Conservation (phyloP, 495 filamentous ascomycete genomes). For the Platismatia glauca region DNA sequence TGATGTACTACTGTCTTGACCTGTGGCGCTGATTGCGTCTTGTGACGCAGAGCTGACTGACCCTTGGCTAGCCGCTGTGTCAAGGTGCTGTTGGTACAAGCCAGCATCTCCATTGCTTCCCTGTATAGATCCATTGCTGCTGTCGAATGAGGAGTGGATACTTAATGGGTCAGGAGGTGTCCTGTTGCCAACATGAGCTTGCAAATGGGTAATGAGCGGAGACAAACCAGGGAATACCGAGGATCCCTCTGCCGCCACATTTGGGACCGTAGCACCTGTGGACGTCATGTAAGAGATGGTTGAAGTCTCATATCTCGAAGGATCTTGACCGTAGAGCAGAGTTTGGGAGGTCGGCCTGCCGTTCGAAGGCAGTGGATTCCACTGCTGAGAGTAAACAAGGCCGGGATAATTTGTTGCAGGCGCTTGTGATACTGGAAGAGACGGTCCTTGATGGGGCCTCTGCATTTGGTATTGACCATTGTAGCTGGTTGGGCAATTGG, state of each 20-base stretch:
- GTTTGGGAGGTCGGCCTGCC: neutral
- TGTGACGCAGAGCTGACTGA: conserved; percentile 11
- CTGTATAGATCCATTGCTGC: conserved; percentile 5
- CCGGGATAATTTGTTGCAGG: conserved; percentile 3
- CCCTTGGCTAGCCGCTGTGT: conserved; percentile 9
- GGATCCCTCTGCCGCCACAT: conserved; percentile 6
- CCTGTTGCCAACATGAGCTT: conserved; percentile 24
- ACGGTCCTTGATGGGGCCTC: conserved; percentile 12
- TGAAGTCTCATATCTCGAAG: conserved; percentile 14
- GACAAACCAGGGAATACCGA: conserved; percentile 20
- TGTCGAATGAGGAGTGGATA: conserved; percentile 7
- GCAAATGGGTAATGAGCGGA: conserved; percentile 21
- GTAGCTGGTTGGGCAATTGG: neutral
- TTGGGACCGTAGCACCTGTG: neutral
- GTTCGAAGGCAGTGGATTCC: conserved; percentile 14
- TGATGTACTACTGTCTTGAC: conserved; percentile 1
- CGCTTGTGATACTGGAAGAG: conserved; percentile 12
- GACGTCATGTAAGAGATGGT: conserved; percentile 10
- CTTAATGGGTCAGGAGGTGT: conserved; percentile 34
- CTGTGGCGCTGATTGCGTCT: conserved; percentile 5
- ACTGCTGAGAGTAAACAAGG: conserved; percentile 14
- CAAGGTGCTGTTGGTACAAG: conserved; percentile 7
- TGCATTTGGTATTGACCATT: conserved; percentile 13
- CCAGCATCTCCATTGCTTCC: neutral
- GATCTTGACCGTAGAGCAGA: conserved; percentile 13